Percentiles rank a stretch among this genome's conserved stretches.
These are phyloP conservation scores for Prototheca cutis DNA, from an alignment of 163 green algal genomes.

Conservation along the genomic window DNA sequence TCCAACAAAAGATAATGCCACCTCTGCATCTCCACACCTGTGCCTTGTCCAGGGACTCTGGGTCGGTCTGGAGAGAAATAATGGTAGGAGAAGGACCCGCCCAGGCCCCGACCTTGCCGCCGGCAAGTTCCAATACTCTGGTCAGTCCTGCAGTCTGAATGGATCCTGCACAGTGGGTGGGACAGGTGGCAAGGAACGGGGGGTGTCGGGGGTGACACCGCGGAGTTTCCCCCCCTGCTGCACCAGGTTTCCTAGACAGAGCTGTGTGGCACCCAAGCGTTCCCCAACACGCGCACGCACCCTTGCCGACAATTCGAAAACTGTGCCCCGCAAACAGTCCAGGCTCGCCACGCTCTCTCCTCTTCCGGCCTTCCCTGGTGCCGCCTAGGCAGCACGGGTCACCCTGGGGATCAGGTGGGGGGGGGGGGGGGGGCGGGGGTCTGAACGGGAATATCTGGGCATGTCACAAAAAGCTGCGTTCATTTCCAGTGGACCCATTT, in stretches of 20 bases:
- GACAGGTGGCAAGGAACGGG: too few species aligned
- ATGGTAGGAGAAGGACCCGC: background rate
- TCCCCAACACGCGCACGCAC: too few species aligned
- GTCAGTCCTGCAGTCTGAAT: background rate
- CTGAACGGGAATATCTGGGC: background rate
- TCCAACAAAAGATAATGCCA: too few species aligned
- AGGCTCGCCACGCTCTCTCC: background rate
- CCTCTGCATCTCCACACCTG: too few species aligned
- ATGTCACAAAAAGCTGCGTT: too few species aligned
- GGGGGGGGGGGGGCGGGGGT: background rate
- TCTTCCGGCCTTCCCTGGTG: background rate
- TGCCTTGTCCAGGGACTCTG: background rate
- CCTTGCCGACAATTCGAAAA: background rate
- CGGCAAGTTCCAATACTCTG: background rate
- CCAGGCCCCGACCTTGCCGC: background rate
- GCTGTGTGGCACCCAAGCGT: too few species aligned
- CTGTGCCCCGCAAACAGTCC: background rate
- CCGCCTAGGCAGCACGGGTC: background rate
- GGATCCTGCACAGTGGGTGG: background rate
- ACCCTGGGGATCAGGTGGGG: background rate
- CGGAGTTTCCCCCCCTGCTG: too few species aligned
- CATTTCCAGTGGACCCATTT: too few species aligned
- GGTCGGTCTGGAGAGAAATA: background rate
- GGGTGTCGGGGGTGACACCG: too few species aligned
- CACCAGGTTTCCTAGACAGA: too few species aligned